These are phyloP conservation scores for Leptographium galeiforme DNA, from an alignment of 2,329 filamentous ascomycete species.

Conservation along the genomic window DNA sequence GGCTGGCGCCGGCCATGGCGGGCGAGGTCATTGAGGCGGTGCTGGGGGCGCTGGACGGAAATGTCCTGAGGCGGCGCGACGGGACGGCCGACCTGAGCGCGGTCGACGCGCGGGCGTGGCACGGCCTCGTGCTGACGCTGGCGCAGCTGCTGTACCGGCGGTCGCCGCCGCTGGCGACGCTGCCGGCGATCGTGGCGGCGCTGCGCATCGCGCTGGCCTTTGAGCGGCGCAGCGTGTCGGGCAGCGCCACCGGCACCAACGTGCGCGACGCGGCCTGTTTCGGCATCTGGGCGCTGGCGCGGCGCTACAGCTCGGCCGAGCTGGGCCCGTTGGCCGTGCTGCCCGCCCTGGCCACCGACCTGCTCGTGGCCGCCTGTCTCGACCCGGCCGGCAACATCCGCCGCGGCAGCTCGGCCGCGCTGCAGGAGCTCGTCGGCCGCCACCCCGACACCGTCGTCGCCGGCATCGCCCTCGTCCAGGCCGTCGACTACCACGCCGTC, in stretches of 20 bases:
- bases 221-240: slow-evolving; percentile 74
- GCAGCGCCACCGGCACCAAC: slow-evolving; percentile 75
- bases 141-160: slow-evolving; percentile 76
- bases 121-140: slow-evolving; percentile 78
- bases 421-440: slow-evolving; percentile 86
- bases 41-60: slow-evolving; percentile 51
- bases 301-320: slow-evolving; percentile 73
- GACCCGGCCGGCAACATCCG: slow-evolving; percentile 90
- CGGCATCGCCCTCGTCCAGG: slow-evolving; percentile 77
- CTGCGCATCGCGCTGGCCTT: slow-evolving; percentile 73
- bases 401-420: slow-evolving; percentile 77
- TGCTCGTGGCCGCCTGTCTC: slow-evolving; percentile 69
- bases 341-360: slow-evolving; percentile 52
- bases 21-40: slow-evolving; percentile 79
- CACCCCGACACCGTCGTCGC: slow-evolving; percentile 74
- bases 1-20: slow-evolving; percentile 67
- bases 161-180: slow-evolving; percentile 57
- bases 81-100: slow-evolving; percentile 49
- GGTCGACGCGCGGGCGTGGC: slow-evolving; percentile 78
- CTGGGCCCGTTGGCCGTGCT: slow-evolving; percentile 46
- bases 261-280: slow-evolving; percentile 94
- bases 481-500: slow-evolving; percentile 85
- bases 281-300: slow-evolving; percentile 82
- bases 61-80: slow-evolving; percentile 31
- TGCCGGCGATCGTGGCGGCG: slow-evolving; percentile 63